Conservation (phyloP, 495 filamentous ascomycete species). For the Penicillium simplicissimum region DNA sequence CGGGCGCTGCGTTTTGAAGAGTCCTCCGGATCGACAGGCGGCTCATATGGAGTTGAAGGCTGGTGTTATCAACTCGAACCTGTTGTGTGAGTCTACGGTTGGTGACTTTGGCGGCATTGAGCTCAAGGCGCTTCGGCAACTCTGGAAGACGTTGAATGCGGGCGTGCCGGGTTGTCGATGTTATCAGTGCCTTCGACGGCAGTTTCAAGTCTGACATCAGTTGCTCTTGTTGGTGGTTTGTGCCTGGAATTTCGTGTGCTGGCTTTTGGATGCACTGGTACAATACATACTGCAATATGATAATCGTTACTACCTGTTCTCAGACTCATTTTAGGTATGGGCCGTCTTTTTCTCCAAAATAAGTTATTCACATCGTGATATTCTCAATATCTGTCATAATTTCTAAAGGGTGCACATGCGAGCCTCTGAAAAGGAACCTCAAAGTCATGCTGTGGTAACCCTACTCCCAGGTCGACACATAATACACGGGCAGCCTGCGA, state of each 20-base stretch:
- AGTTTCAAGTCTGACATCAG: background rate
- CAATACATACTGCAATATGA: background rate
- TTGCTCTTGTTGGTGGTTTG: background rate
- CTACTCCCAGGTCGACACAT: background rate
- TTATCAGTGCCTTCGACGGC: background rate
- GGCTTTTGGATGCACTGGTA: background rate
- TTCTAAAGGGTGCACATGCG: background rate
- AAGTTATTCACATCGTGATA: too few species aligned
- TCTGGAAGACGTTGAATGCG: background rate
- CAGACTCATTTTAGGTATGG: too few species aligned
- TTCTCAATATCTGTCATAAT: too few species aligned
- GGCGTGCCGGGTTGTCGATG: background rate
- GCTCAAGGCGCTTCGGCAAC: background rate
- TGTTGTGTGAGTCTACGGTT: background rate
- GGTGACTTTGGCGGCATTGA: background rate
- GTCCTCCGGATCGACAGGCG: background rate
- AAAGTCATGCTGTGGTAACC: background rate
- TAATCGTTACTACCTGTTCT: too few species aligned
- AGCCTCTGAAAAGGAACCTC: background rate
- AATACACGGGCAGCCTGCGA: background rate
- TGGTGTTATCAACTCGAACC: background rate
- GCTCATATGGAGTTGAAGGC: background rate
- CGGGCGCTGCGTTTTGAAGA: background rate
- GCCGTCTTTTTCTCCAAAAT: too few species aligned
- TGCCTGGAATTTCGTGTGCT: background rate